These are phyloP conservation scores for Dioszegia aurantiaca DNA, from an alignment of 768 basidiomycete species.

Conservation along the genomic window DNA sequence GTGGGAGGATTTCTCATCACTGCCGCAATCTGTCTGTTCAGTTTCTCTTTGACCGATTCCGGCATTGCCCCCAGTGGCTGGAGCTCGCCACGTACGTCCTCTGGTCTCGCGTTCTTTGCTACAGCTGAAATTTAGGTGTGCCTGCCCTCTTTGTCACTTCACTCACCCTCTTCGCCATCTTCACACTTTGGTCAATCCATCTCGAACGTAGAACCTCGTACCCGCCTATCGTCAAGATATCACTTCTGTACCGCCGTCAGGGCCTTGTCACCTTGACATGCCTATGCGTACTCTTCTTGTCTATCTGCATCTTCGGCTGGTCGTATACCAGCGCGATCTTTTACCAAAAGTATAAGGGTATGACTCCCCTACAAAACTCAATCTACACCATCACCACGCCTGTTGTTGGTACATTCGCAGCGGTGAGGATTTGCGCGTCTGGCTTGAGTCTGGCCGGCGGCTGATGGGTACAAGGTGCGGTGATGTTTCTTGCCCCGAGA, in stretches of 20 bases:
- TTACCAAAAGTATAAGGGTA: conserved; percentile 32
- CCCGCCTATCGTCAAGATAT: conserved; percentile 29
- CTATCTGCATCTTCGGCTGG: conserved; percentile 10
- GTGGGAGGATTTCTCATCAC: conserved; percentile 68
- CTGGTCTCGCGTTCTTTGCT: not conserved
- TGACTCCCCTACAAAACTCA: conserved; percentile 23
- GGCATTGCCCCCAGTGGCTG: conserved; percentile 60
- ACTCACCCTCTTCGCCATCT: conserved; percentile 58
- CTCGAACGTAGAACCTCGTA: conserved; percentile 55
- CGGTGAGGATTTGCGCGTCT: not conserved
- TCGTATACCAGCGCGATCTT: conserved; percentile 18
- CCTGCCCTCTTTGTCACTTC: conserved; percentile 65
- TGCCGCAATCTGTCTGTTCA: conserved; percentile 62
- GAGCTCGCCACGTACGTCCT: conserved; percentile 58
- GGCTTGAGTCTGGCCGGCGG: not conserved
- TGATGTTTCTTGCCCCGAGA: conserved; percentile 21
- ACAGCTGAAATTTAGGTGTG: conserved; percentile 54
- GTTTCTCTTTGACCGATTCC: conserved; percentile 69
- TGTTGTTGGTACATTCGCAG: conserved; percentile 7
- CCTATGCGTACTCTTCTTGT: conserved; percentile 3
- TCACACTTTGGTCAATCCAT: conserved; percentile 65
- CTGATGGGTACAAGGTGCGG: not conserved
- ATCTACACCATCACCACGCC: conserved; percentile 14
- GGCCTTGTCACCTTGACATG: conserved; percentile 17
- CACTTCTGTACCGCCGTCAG: conserved; percentile 24